Percentiles rank a stretch among this genome's conserved stretches.
Evolutionary conservation across 202 grass and related monocot genomes (phyloP).

Genomic region (Cymbopogon flexuosus): DNA sequence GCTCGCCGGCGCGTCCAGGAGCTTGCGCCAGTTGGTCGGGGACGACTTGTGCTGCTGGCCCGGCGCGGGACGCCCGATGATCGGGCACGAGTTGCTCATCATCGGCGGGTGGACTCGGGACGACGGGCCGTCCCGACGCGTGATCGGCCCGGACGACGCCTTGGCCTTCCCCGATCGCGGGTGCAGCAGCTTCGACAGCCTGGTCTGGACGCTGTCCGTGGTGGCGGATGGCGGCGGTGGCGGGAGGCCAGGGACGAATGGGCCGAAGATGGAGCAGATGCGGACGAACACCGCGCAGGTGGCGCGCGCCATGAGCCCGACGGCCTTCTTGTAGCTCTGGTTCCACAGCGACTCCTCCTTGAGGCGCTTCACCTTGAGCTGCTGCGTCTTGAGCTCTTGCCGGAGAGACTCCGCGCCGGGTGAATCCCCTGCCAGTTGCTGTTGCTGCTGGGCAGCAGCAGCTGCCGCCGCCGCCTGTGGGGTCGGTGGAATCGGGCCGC

Average conservation of each 20-base stretch:
- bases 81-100: conserved; percentile 62
- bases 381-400: conserved; percentile 63
- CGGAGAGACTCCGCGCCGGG: conserved; percentile 32
- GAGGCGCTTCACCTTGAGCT: conserved; percentile 49
- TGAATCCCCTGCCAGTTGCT: not conserved
- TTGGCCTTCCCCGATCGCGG: conserved; percentile 20
- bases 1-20: conserved; percentile 44
- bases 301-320: conserved; percentile 58
- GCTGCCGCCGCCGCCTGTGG: not conserved
- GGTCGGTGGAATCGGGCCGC: conserved; percentile 65
- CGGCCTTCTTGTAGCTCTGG: conserved; percentile 66
- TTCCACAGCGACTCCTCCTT: conserved; percentile 80
- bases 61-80: conserved; percentile 34
- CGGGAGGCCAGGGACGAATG: conserved; percentile 42
- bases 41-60: conserved; percentile 9
- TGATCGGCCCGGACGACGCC: conserved; percentile 68
- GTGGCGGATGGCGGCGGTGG: conserved; percentile 10
- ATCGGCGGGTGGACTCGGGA: conserved; percentile 23
- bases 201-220: conserved; percentile 28
- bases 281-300: conserved; percentile 56
- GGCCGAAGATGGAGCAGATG: conserved; percentile 60
- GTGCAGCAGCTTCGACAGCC: conserved; percentile 40
- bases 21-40: conserved; percentile 42
- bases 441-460: not conserved
- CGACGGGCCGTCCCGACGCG: conserved; percentile 36